Evolutionary conservation across 2,329 filamentous ascomycete species (phyloP).

Genomic region (Fusarium euwallaceae): DNA sequence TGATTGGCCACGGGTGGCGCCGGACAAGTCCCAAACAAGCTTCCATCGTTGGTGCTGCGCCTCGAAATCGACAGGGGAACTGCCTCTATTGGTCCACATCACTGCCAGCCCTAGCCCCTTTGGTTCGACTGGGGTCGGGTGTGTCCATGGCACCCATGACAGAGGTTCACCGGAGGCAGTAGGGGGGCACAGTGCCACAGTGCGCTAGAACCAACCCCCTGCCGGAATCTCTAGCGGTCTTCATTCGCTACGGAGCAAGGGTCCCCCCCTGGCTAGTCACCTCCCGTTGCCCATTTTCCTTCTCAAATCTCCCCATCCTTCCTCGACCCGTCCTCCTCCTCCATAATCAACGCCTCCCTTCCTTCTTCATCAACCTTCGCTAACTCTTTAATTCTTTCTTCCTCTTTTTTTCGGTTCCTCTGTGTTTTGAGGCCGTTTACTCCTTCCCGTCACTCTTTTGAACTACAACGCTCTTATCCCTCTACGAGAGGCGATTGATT

Average conservation of each 20-base stretch:
- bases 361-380: slow-evolving; percentile 42
- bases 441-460: slow-evolving; percentile 50
- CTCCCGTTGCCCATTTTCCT: slow-evolving; percentile 30
- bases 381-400: slow-evolving; percentile 44
- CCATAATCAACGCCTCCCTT: slow-evolving; percentile 27
- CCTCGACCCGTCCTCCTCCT: slow-evolving; percentile 20
- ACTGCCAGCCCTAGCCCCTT: slow-evolving; percentile 23
- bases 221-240: slow-evolving; percentile 35
- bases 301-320: slow-evolving; percentile 39
- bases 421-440: slow-evolving; percentile 41
- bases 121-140: neutral
- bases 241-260: slow-evolving; percentile 28
- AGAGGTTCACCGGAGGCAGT: neutral
- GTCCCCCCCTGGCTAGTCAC: slow-evolving; percentile 24
- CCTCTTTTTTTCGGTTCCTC: slow-evolving; percentile 44
- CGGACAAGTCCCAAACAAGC: slow-evolving; percentile 41
- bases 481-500: neutral
- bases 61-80: slow-evolving; percentile 32
- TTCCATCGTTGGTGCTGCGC: slow-evolving; percentile 46
- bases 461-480: slow-evolving; percentile 25
- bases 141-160: slow-evolving; percentile 8
- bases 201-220: slow-evolving; percentile 33
- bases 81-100: slow-evolving; percentile 3
- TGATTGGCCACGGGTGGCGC: slow-evolving; percentile 39
- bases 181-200: slow-evolving; percentile 24